Conservation (phyloP, 192 early-diverging fungal species). For the Backusella macrospora region DNA sequence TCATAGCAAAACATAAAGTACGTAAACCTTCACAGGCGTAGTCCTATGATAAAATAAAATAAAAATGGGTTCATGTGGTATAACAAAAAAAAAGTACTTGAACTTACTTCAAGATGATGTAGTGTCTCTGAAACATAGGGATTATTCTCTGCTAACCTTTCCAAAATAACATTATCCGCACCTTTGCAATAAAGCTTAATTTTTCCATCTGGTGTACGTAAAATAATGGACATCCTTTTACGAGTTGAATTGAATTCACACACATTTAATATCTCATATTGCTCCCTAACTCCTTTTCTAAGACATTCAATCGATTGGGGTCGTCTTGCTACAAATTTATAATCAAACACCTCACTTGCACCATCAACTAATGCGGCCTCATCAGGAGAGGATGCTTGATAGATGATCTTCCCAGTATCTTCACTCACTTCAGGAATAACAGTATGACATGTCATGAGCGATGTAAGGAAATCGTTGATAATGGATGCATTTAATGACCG, state of each 20-base stretch:
- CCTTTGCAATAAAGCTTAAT: constrained; percentile 92
- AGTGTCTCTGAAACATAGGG: constrained; percentile 67
- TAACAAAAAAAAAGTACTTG: background rate
- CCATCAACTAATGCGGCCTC: constrained; percentile 87
- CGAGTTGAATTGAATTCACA: constrained; percentile 96
- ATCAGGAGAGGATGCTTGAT: constrained; percentile 95
- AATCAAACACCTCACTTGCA: constrained; percentile 51
- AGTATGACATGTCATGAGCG: constrained; percentile 91
- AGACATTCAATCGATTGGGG: constrained; percentile 58
- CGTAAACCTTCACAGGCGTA: constrained; percentile 91
- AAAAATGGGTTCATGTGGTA: background rate
- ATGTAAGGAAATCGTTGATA: constrained; percentile 89
- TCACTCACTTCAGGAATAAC: constrained; percentile 84
- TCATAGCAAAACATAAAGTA: constrained; percentile 89
- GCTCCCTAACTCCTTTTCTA: constrained; percentile 47
- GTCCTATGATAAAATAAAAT: constrained; percentile 17
- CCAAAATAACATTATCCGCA: constrained; percentile 93
- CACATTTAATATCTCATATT: constrained; percentile 89
- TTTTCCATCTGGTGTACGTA: constrained; percentile 80
- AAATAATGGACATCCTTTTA: constrained; percentile 92
- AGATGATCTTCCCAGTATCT: constrained; percentile 70
- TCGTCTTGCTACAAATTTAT: constrained; percentile 64
- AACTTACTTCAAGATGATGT: constrained; percentile 73
- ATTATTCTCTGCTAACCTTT: constrained; percentile 73
- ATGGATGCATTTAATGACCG: constrained; percentile 56